phyloP scores from a whole-genome alignment of 2,329 filamentous ascomycete genomes.

The Ophiocordyceps camponoti-floridani region DNA sequence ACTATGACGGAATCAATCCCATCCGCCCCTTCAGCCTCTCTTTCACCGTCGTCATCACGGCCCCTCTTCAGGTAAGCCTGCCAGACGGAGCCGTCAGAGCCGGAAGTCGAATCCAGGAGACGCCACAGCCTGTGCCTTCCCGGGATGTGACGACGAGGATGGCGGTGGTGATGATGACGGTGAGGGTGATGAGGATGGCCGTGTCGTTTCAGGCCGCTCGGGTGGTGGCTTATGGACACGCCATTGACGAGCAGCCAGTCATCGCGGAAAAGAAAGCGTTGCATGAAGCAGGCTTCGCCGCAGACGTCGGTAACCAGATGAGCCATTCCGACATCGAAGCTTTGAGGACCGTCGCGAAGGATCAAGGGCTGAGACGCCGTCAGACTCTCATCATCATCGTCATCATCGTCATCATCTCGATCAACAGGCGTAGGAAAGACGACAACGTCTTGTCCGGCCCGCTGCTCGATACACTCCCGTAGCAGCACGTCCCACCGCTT shows the following conservation, averaged over 20 bases:
- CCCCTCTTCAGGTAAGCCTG: conserved; percentile 25
- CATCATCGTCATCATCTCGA: conserved; percentile 13
- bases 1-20: conserved; percentile 21
- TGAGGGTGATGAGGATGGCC: not conserved
- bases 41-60: not conserved
- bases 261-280: conserved; percentile 25
- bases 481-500: conserved; percentile 23
- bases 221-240: conserved; percentile 24
- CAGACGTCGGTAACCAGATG: conserved; percentile 23
- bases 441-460: conserved; percentile 18
- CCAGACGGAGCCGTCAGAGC: conserved; percentile 21
- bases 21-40: conserved; percentile 6
- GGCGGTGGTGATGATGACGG: not conserved
- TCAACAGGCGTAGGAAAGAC: conserved; percentile 24
- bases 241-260: conserved; percentile 30
- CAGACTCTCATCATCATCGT: conserved; percentile 6
- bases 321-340: conserved; percentile 19
- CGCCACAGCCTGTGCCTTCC: conserved; percentile 20
- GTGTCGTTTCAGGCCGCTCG: conserved; percentile 11
- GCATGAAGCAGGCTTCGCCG: conserved; percentile 27
- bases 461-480: conserved; percentile 18
- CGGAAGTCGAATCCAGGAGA: conserved; percentile 19
- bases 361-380: conserved; percentile 21
- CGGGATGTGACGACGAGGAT: conserved; percentile 9
- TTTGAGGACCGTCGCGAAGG: conserved; percentile 22